These are phyloP conservation scores for Allomyces macrogynus DNA, from an alignment of 192 early-diverging fungal species.

Conservation along the genomic window DNA sequence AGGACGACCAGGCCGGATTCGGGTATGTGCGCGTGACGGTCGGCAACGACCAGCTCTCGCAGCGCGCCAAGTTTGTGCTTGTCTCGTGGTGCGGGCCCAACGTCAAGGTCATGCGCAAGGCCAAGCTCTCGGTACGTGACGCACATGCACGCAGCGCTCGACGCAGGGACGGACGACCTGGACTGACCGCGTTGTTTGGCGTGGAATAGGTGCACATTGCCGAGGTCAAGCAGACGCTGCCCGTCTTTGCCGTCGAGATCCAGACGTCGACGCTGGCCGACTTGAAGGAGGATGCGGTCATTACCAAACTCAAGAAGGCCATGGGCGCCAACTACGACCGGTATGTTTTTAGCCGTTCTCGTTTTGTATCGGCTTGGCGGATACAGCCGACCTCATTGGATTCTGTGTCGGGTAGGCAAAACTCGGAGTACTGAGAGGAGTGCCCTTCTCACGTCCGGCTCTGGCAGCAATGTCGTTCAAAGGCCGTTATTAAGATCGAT, in stretches of 20 bases:
- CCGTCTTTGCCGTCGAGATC: constrained; percentile 50
- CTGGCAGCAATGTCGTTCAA: too few relatives aligned
- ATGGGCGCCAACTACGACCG: constrained; percentile 20
- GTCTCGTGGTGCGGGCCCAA: constrained; percentile 44
- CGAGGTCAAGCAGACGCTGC: constrained; percentile 51
- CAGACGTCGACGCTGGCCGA: constrained; percentile 34
- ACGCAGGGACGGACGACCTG: too few relatives aligned
- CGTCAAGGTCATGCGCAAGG: constrained; percentile 56
- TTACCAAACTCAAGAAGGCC: constrained; percentile 44
- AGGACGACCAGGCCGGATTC: constrained; percentile 47
- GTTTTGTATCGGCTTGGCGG: neutral
- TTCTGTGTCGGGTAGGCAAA: neutral
- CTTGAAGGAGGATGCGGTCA: constrained; percentile 35
- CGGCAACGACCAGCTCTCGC: constrained; percentile 28
- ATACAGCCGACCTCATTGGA: neutral
- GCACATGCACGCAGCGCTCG: too few relatives aligned
- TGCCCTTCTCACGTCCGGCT: too few relatives aligned
- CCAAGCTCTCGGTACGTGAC: constrained; percentile 35
- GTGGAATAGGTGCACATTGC: constrained; percentile 37
- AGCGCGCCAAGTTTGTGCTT: constrained; percentile 40
- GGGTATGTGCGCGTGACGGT: constrained; percentile 48
- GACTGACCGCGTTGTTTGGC: neutral
- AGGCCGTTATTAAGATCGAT: too few relatives aligned
- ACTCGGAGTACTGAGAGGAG: too few relatives aligned
- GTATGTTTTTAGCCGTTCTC: constrained; percentile 5